A percentile compares a stretch with the other conserved stretches of the same genome.
Evolutionary conservation across 768 basidiomycete genomes (phyloP).

Genomic region (Xerocomellus amylosporus): DNA sequence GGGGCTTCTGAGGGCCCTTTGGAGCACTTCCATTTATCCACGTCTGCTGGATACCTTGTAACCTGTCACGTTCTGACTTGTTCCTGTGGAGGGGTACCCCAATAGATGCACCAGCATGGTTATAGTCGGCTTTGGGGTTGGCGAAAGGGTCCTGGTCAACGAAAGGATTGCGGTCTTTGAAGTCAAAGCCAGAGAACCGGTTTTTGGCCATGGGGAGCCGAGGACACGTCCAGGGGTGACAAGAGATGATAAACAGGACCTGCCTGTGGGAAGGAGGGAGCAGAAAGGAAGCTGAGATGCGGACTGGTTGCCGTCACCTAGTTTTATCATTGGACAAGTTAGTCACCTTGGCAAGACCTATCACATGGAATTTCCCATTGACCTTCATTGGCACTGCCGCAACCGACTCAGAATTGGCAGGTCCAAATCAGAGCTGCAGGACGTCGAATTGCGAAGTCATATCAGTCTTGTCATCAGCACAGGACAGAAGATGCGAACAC

Average conservation of each 20-base stretch:
- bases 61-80: conserved; percentile 75
- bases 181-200: conserved; percentile 65
- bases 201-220: conserved; percentile 36
- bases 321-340: conserved; percentile 2
- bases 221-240: conserved; percentile 19
- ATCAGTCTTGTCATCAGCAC: no score
- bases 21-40: conserved; percentile 36
- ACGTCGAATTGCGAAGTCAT: neutral
- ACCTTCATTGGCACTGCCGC: neutral
- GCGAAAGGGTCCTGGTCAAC: conserved; percentile 51
- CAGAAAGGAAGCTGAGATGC: neutral
- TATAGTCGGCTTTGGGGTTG: conserved; percentile 32
- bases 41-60: conserved; percentile 80
- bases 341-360: neutral
- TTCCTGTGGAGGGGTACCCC: conserved; percentile 69
- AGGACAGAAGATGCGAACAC: neutral
- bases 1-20: conserved; percentile 36
- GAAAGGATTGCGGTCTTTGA: conserved; percentile 52
- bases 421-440: neutral
- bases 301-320: neutral
- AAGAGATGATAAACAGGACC: conserved; percentile 24
- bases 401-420: neutral
- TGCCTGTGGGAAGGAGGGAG: conserved; percentile 21
- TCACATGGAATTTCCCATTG: conserved; percentile 14
- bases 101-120: conserved; percentile 25